These are phyloP conservation scores for Aspergillus fumigatus DNA, from an alignment of 2,329 filamentous ascomycete species.

Conservation along the genomic window DNA sequence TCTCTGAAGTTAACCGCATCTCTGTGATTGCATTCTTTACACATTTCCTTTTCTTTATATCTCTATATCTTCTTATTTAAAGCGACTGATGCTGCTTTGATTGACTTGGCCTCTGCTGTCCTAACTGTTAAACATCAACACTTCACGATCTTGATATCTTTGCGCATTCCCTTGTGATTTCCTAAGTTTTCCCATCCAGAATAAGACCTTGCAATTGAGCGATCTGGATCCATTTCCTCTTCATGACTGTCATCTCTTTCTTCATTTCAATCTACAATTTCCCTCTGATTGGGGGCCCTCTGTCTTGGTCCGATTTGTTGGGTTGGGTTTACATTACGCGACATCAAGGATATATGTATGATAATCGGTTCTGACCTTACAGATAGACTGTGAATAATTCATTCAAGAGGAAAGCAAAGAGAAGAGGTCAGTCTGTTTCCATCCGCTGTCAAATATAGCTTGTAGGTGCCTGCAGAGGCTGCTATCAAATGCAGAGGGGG, in stretches of 20 bases:
- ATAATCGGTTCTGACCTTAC: constrained; percentile 6
- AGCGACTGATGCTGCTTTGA: constrained; percentile 4
- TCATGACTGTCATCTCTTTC: not conserved
- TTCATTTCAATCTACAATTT: not conserved
- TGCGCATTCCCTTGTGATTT: not conserved
- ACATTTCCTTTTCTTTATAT: constrained; percentile 11
- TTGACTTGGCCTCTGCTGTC: constrained; percentile 6
- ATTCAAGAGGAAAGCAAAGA: not conserved
- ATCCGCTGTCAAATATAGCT: not conserved
- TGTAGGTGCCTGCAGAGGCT: not conserved
- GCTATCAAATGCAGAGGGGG: not conserved
- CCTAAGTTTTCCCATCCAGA: not conserved
- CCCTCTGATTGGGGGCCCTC: not conserved
- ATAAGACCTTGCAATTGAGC: not conserved
- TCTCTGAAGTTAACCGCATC: not conserved
- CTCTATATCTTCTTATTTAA: constrained; percentile 8
- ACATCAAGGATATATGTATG: constrained; percentile 10
- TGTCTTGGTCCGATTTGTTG: not conserved
- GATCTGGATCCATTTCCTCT: not conserved
- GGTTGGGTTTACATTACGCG: constrained; percentile 5
- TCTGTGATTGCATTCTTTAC: constrained; percentile 10
- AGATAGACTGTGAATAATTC: constrained; percentile 6
- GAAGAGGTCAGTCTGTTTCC: not conserved
- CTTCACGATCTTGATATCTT: not conserved
- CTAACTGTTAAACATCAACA: not conserved